Evolutionary conservation across 176 grass and related monocot genomes (phyloP), one percentile per base, ranked within the genome.

Genomic region (Zizania latifolia): DNA sequence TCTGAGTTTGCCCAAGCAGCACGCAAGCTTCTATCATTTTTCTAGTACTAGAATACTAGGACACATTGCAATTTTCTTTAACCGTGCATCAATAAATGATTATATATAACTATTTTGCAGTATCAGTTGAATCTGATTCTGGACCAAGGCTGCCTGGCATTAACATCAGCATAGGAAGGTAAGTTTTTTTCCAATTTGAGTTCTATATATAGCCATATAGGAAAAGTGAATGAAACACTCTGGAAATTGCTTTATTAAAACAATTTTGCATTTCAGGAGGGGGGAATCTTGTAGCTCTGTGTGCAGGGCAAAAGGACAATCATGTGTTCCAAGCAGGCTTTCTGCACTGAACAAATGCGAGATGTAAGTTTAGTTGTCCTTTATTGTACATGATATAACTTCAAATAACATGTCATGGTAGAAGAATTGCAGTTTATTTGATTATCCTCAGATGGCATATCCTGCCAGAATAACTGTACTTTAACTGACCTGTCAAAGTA

Each of bases 121-220:
- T 74, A 64, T 81, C 78, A 54, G 81, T 44, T 58, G 89, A 94
- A 59, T 77, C 31, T 40, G 92, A 68, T 75, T 76, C 57, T 83
- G 76, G 90, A 73, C 81, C 82, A 41, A 92, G 77, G 56, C 69
- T 98, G 77, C 72, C 74, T 82, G 91, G 89, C 38, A 92, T 98
- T 81, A 90, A 92, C 11, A 23, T 94, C 78, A 51, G 86, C 59
- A 81, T 94, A 26, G 95, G 91, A 89, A 92, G 91, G 95, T 94
- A 81, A 75, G 54, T 9, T 13, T 29, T 68, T 59, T 76, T 70
- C 54, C 23, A 29, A 29, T 29, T 58, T 29, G 44, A 56, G 12
- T 19, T 66, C 16, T 56, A 60, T 72, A 44, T 82, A 30, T 38
- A 44, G 23, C 51, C 67, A 44, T 82, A 30, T 38, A 44, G 23